Evolutionary conservation across 148 eudicot genomes (phyloP).

Genomic region (Rheum nobile): DNA sequence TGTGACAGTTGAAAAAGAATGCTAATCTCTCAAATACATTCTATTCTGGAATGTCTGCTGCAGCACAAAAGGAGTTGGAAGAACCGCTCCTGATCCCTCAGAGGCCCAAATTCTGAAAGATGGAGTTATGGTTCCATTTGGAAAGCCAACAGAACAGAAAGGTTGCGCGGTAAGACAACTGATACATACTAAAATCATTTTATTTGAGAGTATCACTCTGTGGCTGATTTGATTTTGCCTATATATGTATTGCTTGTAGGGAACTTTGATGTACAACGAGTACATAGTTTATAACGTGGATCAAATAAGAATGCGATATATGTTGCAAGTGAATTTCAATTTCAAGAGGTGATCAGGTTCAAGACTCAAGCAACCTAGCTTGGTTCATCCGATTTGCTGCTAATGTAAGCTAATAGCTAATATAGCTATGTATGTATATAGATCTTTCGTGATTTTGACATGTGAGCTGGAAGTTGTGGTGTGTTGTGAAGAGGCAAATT

Average conservation of each 20-base stretch:
- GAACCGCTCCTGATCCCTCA: constrained; percentile 62
- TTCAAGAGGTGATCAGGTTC: constrained; percentile 6
- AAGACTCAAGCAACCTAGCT: neutral
- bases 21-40: neutral
- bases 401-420: neutral
- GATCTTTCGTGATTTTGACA: neutral
- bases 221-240: neutral
- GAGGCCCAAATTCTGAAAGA: constrained; percentile 52
- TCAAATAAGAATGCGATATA: constrained; percentile 9
- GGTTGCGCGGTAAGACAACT: constrained; percentile 24
- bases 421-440: neutral
- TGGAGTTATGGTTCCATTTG: constrained; percentile 72
- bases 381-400: no score
- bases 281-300: constrained; percentile 8
- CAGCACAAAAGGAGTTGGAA: constrained; percentile 98
- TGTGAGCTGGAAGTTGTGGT: neutral
- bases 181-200: neutral
- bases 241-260: neutral
- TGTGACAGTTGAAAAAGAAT: neutral
- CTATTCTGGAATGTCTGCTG: neutral
- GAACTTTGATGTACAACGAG: constrained; percentile 7
- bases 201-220: neutral
- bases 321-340: constrained; percentile 9
- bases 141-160: constrained; percentile 47
- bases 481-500: neutral